These are phyloP conservation scores for Gaeumannomyces sp. DNA, from an alignment of 2,329 filamentous ascomycete genomes.

Conservation along the genomic window DNA sequence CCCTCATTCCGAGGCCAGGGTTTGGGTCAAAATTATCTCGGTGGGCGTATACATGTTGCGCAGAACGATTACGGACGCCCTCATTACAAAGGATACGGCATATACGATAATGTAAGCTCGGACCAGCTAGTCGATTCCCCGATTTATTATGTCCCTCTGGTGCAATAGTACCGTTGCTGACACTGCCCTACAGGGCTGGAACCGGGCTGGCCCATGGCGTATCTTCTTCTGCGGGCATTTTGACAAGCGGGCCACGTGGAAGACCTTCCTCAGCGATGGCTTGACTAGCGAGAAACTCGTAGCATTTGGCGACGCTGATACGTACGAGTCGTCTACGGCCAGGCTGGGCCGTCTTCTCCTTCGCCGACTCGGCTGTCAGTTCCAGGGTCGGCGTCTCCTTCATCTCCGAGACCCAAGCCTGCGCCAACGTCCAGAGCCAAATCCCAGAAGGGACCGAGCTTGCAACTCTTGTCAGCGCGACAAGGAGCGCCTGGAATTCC, in stretches of 20 bases:
- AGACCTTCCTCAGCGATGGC: constrained; percentile 6
- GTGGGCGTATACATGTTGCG: constrained; percentile 49
- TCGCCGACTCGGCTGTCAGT: constrained; percentile 36
- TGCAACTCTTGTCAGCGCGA: constrained; percentile 2
- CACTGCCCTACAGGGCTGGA: constrained; percentile 49
- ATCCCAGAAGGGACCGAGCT: constrained; percentile 39
- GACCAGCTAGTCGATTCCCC: neutral
- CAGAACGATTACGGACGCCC: constrained; percentile 15
- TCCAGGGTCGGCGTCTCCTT: constrained; percentile 63
- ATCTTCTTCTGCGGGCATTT: constrained; percentile 61
- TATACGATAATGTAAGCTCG: constrained; percentile 38
- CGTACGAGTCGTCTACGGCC: constrained; percentile 18
- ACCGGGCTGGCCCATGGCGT: constrained; percentile 54
- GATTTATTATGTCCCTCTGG: neutral
- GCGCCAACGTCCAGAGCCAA: constrained; percentile 21
- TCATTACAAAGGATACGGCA: constrained; percentile 54
- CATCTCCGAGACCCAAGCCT: constrained; percentile 56
- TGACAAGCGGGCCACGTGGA: constrained; percentile 5
- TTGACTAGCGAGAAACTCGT: constrained; percentile 3
- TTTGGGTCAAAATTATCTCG: constrained; percentile 39
- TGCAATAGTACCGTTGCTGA: neutral
- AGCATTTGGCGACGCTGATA: neutral
- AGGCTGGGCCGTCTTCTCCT: constrained; percentile 49
- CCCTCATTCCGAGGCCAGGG: constrained; percentile 51
- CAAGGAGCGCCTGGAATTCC: constrained; percentile 49